Evolutionary conservation across 345 rosid genomes (phyloP), one percentile per base, ranked within the genome.

Genomic region (Populus tremula): DNA sequence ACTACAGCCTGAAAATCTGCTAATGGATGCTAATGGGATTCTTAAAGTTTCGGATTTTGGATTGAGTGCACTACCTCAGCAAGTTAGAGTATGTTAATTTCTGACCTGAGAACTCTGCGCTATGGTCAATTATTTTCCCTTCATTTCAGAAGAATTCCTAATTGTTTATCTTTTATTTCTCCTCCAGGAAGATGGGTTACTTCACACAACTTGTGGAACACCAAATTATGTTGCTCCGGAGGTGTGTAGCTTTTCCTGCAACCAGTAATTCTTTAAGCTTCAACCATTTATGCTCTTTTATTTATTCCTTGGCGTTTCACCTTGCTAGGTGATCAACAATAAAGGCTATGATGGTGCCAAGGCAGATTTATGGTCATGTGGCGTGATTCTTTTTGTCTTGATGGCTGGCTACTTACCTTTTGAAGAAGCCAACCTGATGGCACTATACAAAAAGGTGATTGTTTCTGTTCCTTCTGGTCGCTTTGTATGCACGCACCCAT

Each of bases 221-320:
- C 98, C 99, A 82, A 96, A 96, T 80, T 96, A 96, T 88, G 99
- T 96, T 87, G 98, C 99, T 81, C 99, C 99, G 0, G 99, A 96
- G 98, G 99, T 94, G 83, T 71, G 75, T 75, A n/a, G 61, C 80
- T 31, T 79, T 78, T 72, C 16, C 56, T 80, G 71, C 69, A 64
- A 76, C 33, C 59, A 59, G 29, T 59, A 16, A 25, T n/a, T 67
- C 31, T 67, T 76, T 9, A 17, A 64, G 49, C 27, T 16, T 16
- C 25, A 29, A 38, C 70, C 27, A 59, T 18, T 62, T 74, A 10
- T 73, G 75, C 47, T 76, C 65, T 67, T 62, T 70, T 53, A 70
- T 61, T 75, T 16, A 67, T 71, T 76, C 17, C 56, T 79, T 64
- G 36, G 61, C 13, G 67, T 77, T 45, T 71, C 67, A 1, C 59